Percentiles rank a stretch among this genome's conserved stretches.
phyloP scores from a whole-genome alignment of 140 eudicot species.

The Ambrosia hybrid region DNA sequence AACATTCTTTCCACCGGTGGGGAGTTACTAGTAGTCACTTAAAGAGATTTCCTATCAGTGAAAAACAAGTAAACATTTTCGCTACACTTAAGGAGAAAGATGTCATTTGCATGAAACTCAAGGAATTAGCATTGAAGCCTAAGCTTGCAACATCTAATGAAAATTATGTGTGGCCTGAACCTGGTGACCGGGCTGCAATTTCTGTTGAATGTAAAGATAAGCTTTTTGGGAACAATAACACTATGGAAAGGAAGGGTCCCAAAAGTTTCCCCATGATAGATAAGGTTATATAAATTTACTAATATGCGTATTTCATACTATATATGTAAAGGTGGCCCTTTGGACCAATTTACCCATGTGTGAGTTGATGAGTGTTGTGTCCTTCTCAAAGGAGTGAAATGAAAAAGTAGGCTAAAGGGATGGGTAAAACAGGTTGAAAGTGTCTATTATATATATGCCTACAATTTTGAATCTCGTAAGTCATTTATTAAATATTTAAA shows the following conservation, averaged over 20 bases:
- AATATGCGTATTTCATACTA: slow-evolving; percentile 1
- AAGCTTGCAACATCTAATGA: slow-evolving; percentile 6
- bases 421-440: background rate
- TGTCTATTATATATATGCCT: no score
- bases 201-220: slow-evolving; percentile 19
- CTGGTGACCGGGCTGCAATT: slow-evolving; percentile 14
- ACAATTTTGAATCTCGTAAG: background rate
- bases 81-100: slow-evolving; percentile 40
- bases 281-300: slow-evolving; percentile 46
- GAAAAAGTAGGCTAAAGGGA: background rate
- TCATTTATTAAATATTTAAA: background rate
- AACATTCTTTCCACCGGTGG: slow-evolving; percentile 16
- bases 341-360: no score
- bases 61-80: slow-evolving; percentile 22
- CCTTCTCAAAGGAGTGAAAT: background rate
- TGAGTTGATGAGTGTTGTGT: background rate
- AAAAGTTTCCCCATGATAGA: slow-evolving; percentile 30
- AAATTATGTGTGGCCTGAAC: background rate
- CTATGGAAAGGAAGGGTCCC: slow-evolving; percentile 22
- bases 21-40: slow-evolving; percentile 21
- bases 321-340: background rate
- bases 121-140: slow-evolving; percentile 45
- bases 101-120: slow-evolving; percentile 53
- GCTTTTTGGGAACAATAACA: background rate
- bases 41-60: slow-evolving; percentile 28